Percentiles rank a stretch among this genome's conserved stretches.
These are phyloP conservation scores for Colletotrichum filicis DNA, from an alignment of 2,329 filamentous ascomycete species.

Conservation along the genomic window DNA sequence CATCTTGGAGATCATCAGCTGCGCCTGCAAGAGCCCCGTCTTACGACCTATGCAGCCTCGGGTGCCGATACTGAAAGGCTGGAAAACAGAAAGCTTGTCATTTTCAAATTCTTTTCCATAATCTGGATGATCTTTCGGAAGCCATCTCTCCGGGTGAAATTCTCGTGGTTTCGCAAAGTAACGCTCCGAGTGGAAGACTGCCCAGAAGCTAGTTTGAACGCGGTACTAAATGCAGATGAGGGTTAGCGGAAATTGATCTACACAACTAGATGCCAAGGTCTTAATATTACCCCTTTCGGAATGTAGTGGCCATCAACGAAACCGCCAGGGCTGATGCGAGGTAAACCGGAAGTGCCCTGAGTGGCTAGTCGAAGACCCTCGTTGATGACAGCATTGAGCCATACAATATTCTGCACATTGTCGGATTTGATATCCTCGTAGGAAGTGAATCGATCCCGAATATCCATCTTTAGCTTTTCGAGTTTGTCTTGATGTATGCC, in stretches of 20 bases:
- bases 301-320: slow-evolving; percentile 40
- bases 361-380: slow-evolving; percentile 37
- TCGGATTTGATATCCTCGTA: slow-evolving; percentile 38
- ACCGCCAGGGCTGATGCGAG: slow-evolving; percentile 40
- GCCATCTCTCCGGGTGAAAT: not conserved
- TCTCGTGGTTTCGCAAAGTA: not conserved
- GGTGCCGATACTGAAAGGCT: not conserved
- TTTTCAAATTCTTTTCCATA: not conserved
- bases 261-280: not conserved
- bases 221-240: not conserved
- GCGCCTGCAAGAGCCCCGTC: not conserved
- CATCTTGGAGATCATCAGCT: slow-evolving; percentile 1
- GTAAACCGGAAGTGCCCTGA: slow-evolving; percentile 34
- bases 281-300: slow-evolving; percentile 21
- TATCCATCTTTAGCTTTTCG: slow-evolving; percentile 27
- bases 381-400: slow-evolving; percentile 37
- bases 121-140: not conserved
- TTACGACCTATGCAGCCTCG: slow-evolving; percentile 3
- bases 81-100: not conserved
- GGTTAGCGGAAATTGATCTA: not conserved
- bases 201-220: not conserved
- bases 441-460: slow-evolving; percentile 36
- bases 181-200: not conserved
- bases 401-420: slow-evolving; percentile 32
- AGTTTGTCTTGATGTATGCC: not conserved